A percentile compares a stretch with the other conserved stretches of the same genome.
Conservation (phyloP, 2,329 filamentous ascomycete genomes). For the Pleomassaria siparia region DNA sequence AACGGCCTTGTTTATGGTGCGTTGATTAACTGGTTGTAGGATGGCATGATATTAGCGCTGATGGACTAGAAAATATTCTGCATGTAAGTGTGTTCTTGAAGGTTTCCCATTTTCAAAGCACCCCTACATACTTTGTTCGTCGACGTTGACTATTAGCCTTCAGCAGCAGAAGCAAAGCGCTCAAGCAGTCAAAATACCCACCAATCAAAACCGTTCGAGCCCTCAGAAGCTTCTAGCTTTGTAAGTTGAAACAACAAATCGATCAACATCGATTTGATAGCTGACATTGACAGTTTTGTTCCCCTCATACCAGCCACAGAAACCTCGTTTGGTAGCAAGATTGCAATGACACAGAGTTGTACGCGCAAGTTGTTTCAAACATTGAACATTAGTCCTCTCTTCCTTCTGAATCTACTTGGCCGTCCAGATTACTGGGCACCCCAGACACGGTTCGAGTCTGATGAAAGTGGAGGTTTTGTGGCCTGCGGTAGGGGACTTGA, state of each 20-base stretch:
- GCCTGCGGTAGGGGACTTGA: slow-evolving; percentile 5
- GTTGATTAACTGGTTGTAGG: no score
- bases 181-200: no score
- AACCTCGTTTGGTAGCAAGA: not conserved
- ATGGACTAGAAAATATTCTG: no score
- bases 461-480: not conserved
- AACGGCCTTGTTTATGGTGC: no score
- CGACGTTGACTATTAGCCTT: no score
- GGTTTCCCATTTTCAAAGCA: no score
- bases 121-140: no score
- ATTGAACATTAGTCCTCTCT: slow-evolving; percentile 8
- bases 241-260: not conserved
- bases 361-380: slow-evolving; percentile 7
- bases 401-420: slow-evolving; percentile 12
- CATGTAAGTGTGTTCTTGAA: no score
- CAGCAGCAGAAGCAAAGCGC: no score
- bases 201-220: no score
- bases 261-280: not conserved
- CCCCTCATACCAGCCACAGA: not conserved
- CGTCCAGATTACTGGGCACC: slow-evolving; percentile 16
- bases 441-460: slow-evolving; percentile 9
- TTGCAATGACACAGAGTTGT: slow-evolving; percentile 4
- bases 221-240: not conserved
- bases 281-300: not conserved
- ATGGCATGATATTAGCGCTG: no score